These are phyloP conservation scores for Fusarium newnesense DNA, from an alignment of 2,329 filamentous ascomycete species.

Conservation along the genomic window DNA sequence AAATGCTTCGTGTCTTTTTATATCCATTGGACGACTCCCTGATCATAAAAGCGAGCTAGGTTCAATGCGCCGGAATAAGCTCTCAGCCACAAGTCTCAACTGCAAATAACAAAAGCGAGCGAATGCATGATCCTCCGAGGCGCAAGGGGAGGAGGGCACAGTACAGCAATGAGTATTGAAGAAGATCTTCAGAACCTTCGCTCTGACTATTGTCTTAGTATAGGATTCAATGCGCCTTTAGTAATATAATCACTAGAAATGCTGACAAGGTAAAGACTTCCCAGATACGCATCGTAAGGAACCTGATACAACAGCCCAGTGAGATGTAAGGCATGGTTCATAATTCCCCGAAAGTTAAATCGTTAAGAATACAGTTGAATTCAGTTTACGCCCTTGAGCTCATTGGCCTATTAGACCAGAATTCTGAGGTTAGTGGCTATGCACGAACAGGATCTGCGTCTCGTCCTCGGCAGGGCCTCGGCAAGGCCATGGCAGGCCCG, in stretches of 20 bases:
- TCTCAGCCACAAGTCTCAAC: too few species aligned
- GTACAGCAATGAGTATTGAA: accelerated
- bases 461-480: not conserved
- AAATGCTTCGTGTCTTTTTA: too few species aligned
- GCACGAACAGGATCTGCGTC: accelerated
- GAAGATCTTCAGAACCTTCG: accelerated
- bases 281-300: accelerated
- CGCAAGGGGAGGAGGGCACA: accelerated
- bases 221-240: too few species aligned
- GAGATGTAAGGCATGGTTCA: accelerated
- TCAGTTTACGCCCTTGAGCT: accelerated
- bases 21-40: too few species aligned
- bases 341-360: accelerated
- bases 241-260: too few species aligned
- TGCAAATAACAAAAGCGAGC: too few species aligned
- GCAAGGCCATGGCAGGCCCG: not conserved
- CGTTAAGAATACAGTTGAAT: accelerated
- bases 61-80: too few species aligned
- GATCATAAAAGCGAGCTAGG: too few species aligned
- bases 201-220: accelerated
- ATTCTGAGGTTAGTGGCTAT: accelerated
- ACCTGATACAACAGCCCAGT: not conserved
- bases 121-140: too few species aligned
- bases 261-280: accelerated
- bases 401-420: accelerated